Conservation (phyloP, 2,329 filamentous ascomycete species). For the Lachnellula hyalina region DNA sequence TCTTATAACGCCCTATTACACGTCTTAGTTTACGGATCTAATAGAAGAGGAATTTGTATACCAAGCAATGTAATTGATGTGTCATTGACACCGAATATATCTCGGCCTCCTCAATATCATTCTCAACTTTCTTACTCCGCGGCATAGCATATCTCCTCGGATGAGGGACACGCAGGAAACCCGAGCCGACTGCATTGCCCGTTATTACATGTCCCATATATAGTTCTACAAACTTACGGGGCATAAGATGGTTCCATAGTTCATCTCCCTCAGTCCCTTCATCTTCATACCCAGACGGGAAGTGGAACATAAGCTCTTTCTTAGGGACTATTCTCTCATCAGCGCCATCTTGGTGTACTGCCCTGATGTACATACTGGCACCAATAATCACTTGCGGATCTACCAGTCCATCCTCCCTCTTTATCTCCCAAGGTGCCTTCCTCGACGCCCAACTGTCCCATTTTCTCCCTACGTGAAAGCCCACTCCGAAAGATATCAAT, state of each 20-base stretch:
- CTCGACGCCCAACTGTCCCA: slow-evolving; percentile 5
- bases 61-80: slow-evolving; percentile 29
- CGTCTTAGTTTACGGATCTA: not conserved
- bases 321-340: slow-evolving; percentile 14
- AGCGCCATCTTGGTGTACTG: not conserved
- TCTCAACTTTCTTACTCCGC: slow-evolving; percentile 20
- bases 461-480: slow-evolving; percentile 14
- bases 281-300: slow-evolving; percentile 24
- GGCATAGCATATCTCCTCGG: slow-evolving; percentile 27
- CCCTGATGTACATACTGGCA: slow-evolving; percentile 10
- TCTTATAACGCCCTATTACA: slow-evolving; percentile 20
- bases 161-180: slow-evolving; percentile 25
- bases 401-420: slow-evolving; percentile 10
- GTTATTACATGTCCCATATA: not conserved
- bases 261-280: slow-evolving; percentile 18
- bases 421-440: not conserved
- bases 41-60: not conserved
- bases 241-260: slow-evolving; percentile 28
- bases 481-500: slow-evolving; percentile 7
- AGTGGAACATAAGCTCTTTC: slow-evolving; percentile 23
- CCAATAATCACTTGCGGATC: slow-evolving; percentile 17
- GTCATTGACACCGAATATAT: slow-evolving; percentile 27
- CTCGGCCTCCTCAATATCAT: slow-evolving; percentile 23
- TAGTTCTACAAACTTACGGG: slow-evolving; percentile 12
- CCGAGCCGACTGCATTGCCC: slow-evolving; percentile 22